Base-by-base conservation (phyloP, 805 yeast species). In the Ogataea degrootiae region DNA sequence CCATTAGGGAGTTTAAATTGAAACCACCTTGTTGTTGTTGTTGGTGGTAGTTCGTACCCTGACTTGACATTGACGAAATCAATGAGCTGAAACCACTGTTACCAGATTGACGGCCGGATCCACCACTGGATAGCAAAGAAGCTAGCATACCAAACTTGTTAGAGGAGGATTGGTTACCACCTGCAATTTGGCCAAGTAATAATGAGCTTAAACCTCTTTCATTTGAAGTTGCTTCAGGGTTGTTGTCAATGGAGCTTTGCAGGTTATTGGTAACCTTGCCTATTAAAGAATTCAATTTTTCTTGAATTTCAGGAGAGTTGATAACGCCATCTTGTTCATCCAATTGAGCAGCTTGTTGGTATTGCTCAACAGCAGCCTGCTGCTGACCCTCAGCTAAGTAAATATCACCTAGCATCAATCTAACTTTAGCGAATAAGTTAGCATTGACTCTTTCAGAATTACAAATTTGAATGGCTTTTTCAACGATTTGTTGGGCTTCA, bases 321-420 rank as follows among this genome's bases (percentile, higher is more conserved):
- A 62, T 56, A 17, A 47, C 58, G 5, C 69, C 69, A 42, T 65
- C 69, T 23, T 43, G 41, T 49, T 65, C 68, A 48, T 65, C 69
- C 35, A 64, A 55, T 42, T 58, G 54, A 17, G 65, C 63, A 17
- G 69, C 69, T 45, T 51, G 48, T 26, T 53, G 51, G 43, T 63
- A 65, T 46, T 62, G 56, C 6, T 53, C 60, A 19, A 63, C 54
- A 8, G 69, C 69, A 21, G 41, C 56, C 23, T 51, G 47, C 7
- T 49, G 44, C 26, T 63, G 40, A 22, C 64, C 65, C 41, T 57
- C 53, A 5, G 51, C 50, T 12, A 60, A 42, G 12, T 55, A 47
- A 11, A 61, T 45, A 39, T 65, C 68, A 47, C 68, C 68, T 14
- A 57, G 42, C 5, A 55, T 57, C 19, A 64, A 52, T 41, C 62